Percentiles rank a stretch among this genome's conserved stretches.
phyloP scores from a whole-genome alignment of 108 stramenopile species.

The Cyclostephanos invisitatus region DNA sequence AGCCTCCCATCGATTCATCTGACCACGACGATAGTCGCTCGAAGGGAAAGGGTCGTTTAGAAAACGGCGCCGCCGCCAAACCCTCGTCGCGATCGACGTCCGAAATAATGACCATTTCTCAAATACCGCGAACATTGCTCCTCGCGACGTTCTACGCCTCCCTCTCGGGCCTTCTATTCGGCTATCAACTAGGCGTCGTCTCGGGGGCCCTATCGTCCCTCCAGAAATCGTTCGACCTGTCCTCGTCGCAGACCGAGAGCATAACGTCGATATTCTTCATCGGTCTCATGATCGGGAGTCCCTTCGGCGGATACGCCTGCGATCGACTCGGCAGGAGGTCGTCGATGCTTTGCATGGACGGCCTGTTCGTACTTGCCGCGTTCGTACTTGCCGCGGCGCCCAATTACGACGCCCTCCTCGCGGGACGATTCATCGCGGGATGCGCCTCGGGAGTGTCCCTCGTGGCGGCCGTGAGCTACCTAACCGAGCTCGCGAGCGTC shows the following conservation, averaged over 20 bases:
- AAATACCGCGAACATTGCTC: constrained; percentile 24
- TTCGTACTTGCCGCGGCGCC: constrained; percentile 33
- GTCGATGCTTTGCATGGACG: constrained; percentile 38
- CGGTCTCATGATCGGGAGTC: constrained; percentile 42
- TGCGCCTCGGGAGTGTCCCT: constrained; percentile 40
- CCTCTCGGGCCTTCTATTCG: constrained; percentile 51
- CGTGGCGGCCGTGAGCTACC: constrained; percentile 44
- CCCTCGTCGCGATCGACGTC: neutral
- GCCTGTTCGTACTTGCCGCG: constrained; percentile 36
- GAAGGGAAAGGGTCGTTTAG: neutral
- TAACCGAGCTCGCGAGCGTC: constrained; percentile 40
- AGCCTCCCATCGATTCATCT: neutral
- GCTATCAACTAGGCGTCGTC: constrained; percentile 44
- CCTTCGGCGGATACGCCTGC: constrained; percentile 41
- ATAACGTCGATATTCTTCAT: constrained; percentile 43
- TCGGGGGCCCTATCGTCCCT: constrained; percentile 44
- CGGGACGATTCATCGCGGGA: constrained; percentile 41
- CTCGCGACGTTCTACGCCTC: constrained; percentile 41
- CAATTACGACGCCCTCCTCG: constrained; percentile 24
- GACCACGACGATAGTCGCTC: neutral
- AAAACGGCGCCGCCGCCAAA: neutral
- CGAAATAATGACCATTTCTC: neutral
- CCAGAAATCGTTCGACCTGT: constrained; percentile 34
- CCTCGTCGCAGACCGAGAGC: constrained; percentile 40
- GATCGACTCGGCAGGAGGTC: constrained; percentile 41